Percentiles rank a stretch among this genome's conserved stretches.
phyloP scores from a whole-genome alignment of 441 rosid genomes.

The Erodium trifolium region DNA sequence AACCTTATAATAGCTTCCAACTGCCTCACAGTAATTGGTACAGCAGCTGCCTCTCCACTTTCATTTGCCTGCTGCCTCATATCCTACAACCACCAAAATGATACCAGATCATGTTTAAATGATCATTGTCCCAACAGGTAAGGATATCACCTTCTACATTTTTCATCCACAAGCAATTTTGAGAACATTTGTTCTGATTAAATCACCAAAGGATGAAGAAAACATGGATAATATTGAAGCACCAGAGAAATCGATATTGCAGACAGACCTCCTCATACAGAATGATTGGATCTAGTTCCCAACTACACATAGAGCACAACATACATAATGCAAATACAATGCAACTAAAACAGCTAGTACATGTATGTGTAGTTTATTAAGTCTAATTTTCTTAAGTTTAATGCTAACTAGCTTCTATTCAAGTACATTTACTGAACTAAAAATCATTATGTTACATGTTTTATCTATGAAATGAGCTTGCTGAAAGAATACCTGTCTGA shows the following conservation, averaged over 20 bases:
- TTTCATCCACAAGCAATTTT: background rate
- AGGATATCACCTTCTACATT: background rate
- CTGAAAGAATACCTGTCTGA: conserved; percentile 57
- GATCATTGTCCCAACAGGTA: background rate
- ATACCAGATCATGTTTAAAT: background rate
- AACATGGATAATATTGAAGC: background rate
- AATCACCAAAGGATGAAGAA: background rate
- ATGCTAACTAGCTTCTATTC: background rate
- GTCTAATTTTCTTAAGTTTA: background rate
- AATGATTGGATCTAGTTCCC: too few relatives aligned
- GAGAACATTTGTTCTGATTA: background rate
- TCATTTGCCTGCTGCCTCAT: conserved; percentile 95
- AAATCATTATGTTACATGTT: background rate
- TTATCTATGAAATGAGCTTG: conserved; percentile 2
- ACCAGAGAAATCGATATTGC: too few relatives aligned
- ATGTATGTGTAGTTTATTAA: too few relatives aligned
- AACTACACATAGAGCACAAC: too few relatives aligned
- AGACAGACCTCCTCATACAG: too few relatives aligned
- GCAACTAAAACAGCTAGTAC: too few relatives aligned
- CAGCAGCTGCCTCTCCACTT: conserved; percentile 81
- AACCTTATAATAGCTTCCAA: conserved; percentile 85
- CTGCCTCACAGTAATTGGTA: conserved; percentile 94
- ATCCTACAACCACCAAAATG: conserved; percentile 35
- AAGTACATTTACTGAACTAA: background rate
- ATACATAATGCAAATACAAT: too few relatives aligned